A percentile compares a stretch with the other conserved stretches of the same genome.
These are phyloP conservation scores for Crithidia bombi DNA, from an alignment of 208 protist genomes.

Conservation along the genomic window DNA sequence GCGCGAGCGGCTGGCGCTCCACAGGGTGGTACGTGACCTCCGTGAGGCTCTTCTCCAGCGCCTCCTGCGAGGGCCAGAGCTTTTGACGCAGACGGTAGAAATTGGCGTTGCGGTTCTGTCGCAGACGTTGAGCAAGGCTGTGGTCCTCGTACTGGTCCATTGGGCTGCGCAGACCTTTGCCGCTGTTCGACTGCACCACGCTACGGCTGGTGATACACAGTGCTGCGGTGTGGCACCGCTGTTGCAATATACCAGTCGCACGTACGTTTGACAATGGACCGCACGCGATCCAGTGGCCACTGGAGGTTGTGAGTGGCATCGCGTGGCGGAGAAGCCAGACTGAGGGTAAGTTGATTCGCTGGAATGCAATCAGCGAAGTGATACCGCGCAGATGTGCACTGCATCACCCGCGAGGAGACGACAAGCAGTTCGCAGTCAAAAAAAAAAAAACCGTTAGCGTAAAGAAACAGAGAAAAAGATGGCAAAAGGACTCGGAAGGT, in stretches of 20 bases:
- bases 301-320: constrained; percentile 2
- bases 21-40: constrained; percentile 60
- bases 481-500: too few species aligned
- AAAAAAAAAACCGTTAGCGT: too few species aligned
- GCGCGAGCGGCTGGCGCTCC: constrained; percentile 64
- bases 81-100: constrained; percentile 84
- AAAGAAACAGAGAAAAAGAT: too few species aligned
- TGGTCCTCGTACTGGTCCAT: constrained; percentile 75
- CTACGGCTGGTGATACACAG: constrained; percentile 8
- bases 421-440: too few species aligned
- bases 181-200: constrained; percentile 68
- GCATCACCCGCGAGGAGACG: too few species aligned
- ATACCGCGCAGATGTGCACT: too few species aligned
- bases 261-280: background rate
- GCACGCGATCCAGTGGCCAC: background rate
- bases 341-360: too few species aligned
- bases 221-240: background rate
- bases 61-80: constrained; percentile 75
- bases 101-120: constrained; percentile 68
- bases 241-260: background rate
- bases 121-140: constrained; percentile 40
- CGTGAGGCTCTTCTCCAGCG: constrained; percentile 67
- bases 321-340: too few species aligned
- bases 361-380: too few species aligned
- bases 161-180: constrained; percentile 46